phyloP scores from a whole-genome alignment of 2,329 filamentous ascomycete genomes.

The Cladosporium phlei region DNA sequence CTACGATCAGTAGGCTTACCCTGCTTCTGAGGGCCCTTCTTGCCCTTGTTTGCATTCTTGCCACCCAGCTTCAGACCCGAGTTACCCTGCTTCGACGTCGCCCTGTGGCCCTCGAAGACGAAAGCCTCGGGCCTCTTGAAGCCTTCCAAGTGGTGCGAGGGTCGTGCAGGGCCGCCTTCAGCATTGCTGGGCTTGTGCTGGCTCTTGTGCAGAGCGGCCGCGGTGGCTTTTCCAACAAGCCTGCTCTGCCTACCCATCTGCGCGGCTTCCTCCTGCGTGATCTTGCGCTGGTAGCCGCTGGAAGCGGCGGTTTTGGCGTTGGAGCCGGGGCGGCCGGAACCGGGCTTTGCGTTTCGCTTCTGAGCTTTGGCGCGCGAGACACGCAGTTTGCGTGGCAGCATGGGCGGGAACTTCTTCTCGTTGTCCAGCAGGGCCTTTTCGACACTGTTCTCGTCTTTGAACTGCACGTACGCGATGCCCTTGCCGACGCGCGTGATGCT shows the following conservation, averaged over 20 bases:
- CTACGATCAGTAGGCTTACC: constrained; percentile 41
- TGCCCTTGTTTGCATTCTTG: constrained; percentile 35
- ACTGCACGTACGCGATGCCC: constrained; percentile 96
- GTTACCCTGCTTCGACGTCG: constrained; percentile 61
- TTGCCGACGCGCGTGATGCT: constrained; percentile 89
- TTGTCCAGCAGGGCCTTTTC: constrained; percentile 85
- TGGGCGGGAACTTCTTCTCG: constrained; percentile 87
- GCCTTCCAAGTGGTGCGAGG: constrained; percentile 18
- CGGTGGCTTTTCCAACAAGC: constrained; percentile 66
- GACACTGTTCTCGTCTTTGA: constrained; percentile 79
- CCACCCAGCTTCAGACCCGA: constrained; percentile 58
- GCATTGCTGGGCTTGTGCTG: constrained; percentile 24
- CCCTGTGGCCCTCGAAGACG: constrained; percentile 77
- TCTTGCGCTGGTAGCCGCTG: constrained; percentile 63
- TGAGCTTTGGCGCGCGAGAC: constrained; percentile 79
- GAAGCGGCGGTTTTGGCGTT: constrained; percentile 20
- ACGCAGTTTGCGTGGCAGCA: constrained; percentile 83
- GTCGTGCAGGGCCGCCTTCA: constrained; percentile 4
- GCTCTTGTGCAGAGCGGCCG: constrained; percentile 40
- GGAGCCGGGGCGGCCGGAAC: constrained; percentile 25
- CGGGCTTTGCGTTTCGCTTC: constrained; percentile 43
- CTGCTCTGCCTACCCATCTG: constrained; percentile 68
- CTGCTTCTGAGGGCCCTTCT: constrained; percentile 43
- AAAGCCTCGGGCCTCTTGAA: constrained; percentile 62
- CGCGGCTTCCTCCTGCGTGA: constrained; percentile 64